phyloP scores from a whole-genome alignment of 352 stramenopile species.

The Phytophthora pisi region DNA sequence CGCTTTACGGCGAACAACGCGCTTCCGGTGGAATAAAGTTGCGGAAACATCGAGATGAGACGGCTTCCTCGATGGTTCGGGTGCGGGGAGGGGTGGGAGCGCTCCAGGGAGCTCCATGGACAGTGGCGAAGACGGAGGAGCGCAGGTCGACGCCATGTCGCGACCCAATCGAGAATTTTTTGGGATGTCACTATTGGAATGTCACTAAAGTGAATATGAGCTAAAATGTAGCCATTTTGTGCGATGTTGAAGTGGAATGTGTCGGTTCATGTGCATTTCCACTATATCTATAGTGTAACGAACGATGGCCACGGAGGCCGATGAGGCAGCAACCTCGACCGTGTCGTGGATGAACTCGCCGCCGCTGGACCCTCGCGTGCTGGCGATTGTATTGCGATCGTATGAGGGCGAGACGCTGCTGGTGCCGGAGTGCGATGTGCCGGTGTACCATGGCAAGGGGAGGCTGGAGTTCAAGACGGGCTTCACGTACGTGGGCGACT shows the following conservation, averaged over 20 bases:
- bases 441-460: conserved; percentile 69
- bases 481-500: conserved; percentile 72
- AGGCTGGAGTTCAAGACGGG: conserved; percentile 62
- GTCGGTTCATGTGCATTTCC: conserved; percentile 25
- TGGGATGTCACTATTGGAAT: background rate
- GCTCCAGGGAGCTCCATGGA: conserved; percentile 11
- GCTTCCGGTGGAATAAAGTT: conserved; percentile 33
- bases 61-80: conserved; percentile 4
- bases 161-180: background rate
- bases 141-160: conserved; percentile 14
- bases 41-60: conserved; percentile 26
- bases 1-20: conserved; percentile 26
- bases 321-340: background rate
- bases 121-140: conserved; percentile 9
- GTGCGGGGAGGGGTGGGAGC: background rate
- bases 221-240: background rate
- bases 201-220: background rate
- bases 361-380: conserved; percentile 65
- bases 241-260: conserved; percentile 20
- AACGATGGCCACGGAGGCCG: conserved; percentile 5
- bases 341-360: conserved; percentile 15
- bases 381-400: conserved; percentile 50
- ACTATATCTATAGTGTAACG: conserved; percentile 8
- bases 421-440: conserved; percentile 48
- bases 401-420: conserved; percentile 60